A percentile compares a stretch with the other conserved stretches of the same genome.
phyloP scores from a whole-genome alignment of 768 basidiomycete genomes.

The Russula earlei region DNA sequence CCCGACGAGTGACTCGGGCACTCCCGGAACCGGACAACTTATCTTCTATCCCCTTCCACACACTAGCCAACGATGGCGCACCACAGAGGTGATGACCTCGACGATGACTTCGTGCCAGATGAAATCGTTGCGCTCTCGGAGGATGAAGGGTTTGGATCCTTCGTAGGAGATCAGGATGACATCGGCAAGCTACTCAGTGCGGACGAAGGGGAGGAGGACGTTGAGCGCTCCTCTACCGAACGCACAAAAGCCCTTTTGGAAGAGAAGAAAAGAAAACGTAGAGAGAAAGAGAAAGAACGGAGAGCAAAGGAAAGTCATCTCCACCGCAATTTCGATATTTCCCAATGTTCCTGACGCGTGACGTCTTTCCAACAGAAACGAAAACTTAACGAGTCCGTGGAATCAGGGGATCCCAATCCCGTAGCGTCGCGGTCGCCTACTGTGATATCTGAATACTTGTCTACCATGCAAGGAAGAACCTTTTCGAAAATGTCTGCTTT shows the following conservation, averaged over 20 bases:
- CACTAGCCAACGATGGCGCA: slow-evolving; percentile 24
- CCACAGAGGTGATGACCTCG: slow-evolving; percentile 65
- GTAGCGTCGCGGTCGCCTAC: slow-evolving; percentile 49
- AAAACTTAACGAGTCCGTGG: slow-evolving; percentile 44
- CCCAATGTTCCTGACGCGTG: slow-evolving; percentile 6
- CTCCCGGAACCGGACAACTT: background rate
- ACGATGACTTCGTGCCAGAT: slow-evolving; percentile 72
- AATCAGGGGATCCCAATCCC: slow-evolving; percentile 32
- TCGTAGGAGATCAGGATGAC: slow-evolving; percentile 25
- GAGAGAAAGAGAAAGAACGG: slow-evolving; percentile 65
- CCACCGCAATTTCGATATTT: background rate
- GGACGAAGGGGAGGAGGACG: slow-evolving; percentile 33
- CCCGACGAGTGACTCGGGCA: background rate
- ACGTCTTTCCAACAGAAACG: slow-evolving; percentile 40
- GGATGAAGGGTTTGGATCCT: slow-evolving; percentile 36
- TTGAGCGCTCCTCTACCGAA: slow-evolving; percentile 21
- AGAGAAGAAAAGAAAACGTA: slow-evolving; percentile 62
- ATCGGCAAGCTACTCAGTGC: slow-evolving; percentile 35
- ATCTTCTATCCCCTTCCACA: background rate
- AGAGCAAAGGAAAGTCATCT: slow-evolving; percentile 45
- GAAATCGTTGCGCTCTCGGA: slow-evolving; percentile 56
- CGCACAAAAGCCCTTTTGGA: slow-evolving; percentile 24
- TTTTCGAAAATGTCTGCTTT: slow-evolving; percentile 61
- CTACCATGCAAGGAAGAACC: slow-evolving; percentile 56
- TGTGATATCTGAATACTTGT: slow-evolving; percentile 53